Percentiles rank a stretch among this genome's conserved stretches.
Evolutionary conservation across 352 stramenopile species (phyloP).

Genomic region (Globisporangium solare): DNA sequence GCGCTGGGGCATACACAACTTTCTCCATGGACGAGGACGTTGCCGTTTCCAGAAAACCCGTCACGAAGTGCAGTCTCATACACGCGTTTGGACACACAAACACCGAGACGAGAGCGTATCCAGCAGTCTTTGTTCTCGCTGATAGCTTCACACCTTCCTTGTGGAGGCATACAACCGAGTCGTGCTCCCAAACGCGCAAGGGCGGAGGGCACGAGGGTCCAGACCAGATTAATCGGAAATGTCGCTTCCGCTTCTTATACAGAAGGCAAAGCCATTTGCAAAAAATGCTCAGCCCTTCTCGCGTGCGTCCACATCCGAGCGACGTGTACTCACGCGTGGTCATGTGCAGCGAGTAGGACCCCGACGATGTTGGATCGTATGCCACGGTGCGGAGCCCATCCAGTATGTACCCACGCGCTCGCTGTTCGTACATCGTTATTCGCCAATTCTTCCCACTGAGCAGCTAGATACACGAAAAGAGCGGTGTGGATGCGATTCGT

Average conservation of each 20-base stretch:
- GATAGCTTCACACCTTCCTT: slow-evolving; percentile 46
- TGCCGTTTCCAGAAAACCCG: slow-evolving; percentile 14
- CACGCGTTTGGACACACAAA: slow-evolving; percentile 33
- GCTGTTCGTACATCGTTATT: slow-evolving; percentile 33
- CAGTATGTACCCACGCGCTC: slow-evolving; percentile 36
- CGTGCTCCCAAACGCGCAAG: slow-evolving; percentile 46
- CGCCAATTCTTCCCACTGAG: slow-evolving; percentile 44
- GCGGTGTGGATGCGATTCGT: slow-evolving; percentile 16
- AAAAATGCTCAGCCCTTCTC: slow-evolving; percentile 32
- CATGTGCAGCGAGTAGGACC: slow-evolving; percentile 30
- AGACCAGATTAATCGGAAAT: slow-evolving; percentile 56
- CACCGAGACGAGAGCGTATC: slow-evolving; percentile 26
- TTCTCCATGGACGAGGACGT: slow-evolving; percentile 20
- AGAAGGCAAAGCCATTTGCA: slow-evolving; percentile 59
- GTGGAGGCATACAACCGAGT: slow-evolving; percentile 46
- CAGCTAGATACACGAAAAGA: slow-evolving; percentile 35
- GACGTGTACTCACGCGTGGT: slow-evolving; percentile 39
- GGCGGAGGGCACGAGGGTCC: slow-evolving; percentile 46
- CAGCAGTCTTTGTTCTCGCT: neutral
- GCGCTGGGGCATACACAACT: slow-evolving; percentile 11
- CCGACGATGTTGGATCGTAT: slow-evolving; percentile 43
- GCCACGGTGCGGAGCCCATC: slow-evolving; percentile 50
- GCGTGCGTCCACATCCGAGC: slow-evolving; percentile 44
- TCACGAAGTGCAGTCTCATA: slow-evolving; percentile 35
- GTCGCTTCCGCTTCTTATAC: slow-evolving; percentile 45